Conservation (phyloP, 2,329 filamentous ascomycete genomes). For the Hymenoscyphus salicellus region DNA sequence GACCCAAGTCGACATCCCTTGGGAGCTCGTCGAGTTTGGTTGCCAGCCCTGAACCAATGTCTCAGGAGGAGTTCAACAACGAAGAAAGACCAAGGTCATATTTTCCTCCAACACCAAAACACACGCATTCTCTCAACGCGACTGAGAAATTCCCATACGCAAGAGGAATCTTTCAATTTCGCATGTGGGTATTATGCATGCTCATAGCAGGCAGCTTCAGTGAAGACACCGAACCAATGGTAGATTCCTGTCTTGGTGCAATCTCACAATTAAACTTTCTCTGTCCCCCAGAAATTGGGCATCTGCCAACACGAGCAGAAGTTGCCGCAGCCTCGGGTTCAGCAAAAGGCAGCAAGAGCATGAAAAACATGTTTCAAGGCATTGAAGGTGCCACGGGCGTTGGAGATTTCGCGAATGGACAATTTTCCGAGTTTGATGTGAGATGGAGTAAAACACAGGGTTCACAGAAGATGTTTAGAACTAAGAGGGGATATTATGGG, state of each 20-base stretch:
- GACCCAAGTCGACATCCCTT: constrained; percentile 4
- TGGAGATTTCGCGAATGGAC: constrained; percentile 12
- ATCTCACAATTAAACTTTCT: constrained; percentile 10
- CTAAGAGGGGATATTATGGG: constrained; percentile 10
- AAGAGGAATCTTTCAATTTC: constrained; percentile 12
- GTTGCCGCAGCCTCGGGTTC: constrained; percentile 2
- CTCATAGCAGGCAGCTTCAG: constrained; percentile 11
- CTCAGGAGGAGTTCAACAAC: neutral
- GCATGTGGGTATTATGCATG: constrained; percentile 12
- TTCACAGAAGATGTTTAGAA: constrained; percentile 11
- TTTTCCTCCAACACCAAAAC: neutral
- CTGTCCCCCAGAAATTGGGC: constrained; percentile 6
- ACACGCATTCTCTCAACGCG: constrained; percentile 7
- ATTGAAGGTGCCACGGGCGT: constrained; percentile 11
- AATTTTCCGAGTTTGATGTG: constrained; percentile 15
- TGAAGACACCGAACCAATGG: constrained; percentile 5
- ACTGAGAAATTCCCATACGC: constrained; percentile 11
- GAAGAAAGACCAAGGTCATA: neutral
- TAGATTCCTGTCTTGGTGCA: constrained; percentile 10
- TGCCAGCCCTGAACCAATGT: constrained; percentile 5
- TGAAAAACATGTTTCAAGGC: constrained; percentile 8
- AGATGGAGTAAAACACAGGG: constrained; percentile 11
- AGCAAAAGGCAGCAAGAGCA: neutral
- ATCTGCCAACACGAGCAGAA: constrained; percentile 11
- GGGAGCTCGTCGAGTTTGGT: neutral